Evolutionary conservation across 192 early-diverging fungal species (phyloP).

Genomic region (Gonapodya prolifera): DNA sequence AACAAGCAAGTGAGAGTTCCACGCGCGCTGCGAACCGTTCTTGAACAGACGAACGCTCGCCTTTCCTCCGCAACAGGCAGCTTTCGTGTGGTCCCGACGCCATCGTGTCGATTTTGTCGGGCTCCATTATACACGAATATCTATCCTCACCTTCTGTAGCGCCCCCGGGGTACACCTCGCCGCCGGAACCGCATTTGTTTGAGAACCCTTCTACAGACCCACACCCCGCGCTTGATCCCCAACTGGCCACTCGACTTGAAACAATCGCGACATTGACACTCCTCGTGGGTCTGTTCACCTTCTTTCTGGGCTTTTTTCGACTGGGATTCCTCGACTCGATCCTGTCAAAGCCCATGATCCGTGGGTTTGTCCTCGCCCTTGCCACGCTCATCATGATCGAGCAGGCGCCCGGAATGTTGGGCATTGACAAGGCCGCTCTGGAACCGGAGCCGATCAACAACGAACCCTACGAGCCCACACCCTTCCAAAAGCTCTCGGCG

Average conservation of each 20-base stretch:
- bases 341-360: constrained; percentile 78
- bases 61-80: constrained; percentile 39
- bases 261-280: constrained; percentile 48
- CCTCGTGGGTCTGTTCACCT: constrained; percentile 88
- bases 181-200: constrained; percentile 2
- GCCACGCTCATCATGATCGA: constrained; percentile 86
- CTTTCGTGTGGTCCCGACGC: constrained; percentile 93
- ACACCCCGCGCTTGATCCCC: constrained; percentile 23
- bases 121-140: constrained; percentile 51
- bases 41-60: neutral
- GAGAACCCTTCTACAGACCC: neutral
- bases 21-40: neutral
- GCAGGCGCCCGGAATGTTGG: constrained; percentile 67
- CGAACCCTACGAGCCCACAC: constrained; percentile 56
- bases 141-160: constrained; percentile 31
- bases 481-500: constrained; percentile 60
- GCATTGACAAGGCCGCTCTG: constrained; percentile 19
- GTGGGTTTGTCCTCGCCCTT: constrained; percentile 92
- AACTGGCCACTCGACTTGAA: constrained; percentile 21
- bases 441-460: constrained; percentile 18
- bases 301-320: constrained; percentile 85
- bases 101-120: constrained; percentile 72
- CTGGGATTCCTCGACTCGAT: constrained; percentile 97
- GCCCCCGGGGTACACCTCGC: constrained; percentile 7
- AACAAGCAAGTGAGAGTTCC: constrained; percentile 56